phyloP scores from a whole-genome alignment of 208 protist species.

The Leishmania major region DNA sequence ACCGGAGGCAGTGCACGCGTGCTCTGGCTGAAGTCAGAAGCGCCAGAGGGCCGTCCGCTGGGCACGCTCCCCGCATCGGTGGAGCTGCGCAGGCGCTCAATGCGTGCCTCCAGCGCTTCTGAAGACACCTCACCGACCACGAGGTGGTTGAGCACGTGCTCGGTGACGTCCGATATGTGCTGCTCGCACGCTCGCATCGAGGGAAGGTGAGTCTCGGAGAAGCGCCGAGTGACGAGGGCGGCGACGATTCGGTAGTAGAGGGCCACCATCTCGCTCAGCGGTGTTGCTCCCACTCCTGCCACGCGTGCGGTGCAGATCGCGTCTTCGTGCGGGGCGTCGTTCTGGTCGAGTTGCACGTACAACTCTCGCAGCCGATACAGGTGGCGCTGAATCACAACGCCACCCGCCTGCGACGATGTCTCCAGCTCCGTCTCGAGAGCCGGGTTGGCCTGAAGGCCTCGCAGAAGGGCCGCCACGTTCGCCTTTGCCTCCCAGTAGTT shows the following conservation, averaged over 20 bases:
- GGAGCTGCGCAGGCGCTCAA: neutral
- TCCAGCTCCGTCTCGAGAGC: slow-evolving; percentile 13
- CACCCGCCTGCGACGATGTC: slow-evolving; percentile 11
- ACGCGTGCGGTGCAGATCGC: neutral
- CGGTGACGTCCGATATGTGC: slow-evolving; percentile 1
- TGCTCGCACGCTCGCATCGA: slow-evolving; percentile 24
- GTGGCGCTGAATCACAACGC: slow-evolving; percentile 24
- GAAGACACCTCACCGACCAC: slow-evolving; percentile 5
- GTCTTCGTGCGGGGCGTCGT: neutral
- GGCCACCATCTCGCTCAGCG: slow-evolving; percentile 23
- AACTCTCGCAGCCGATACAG: slow-evolving; percentile 21
- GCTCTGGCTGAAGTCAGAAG: neutral
- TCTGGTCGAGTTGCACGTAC: slow-evolving; percentile 6
- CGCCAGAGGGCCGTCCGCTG: neutral
- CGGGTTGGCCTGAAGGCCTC: slow-evolving; percentile 8
- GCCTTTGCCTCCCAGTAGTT: slow-evolving; percentile 11
- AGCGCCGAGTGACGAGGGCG: slow-evolving; percentile 26
- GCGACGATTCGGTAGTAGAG: slow-evolving; percentile 45
- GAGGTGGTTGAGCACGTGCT: slow-evolving; percentile 21
- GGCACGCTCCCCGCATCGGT: neutral
- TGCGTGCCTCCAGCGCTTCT: slow-evolving; percentile 6
- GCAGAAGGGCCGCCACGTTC: slow-evolving; percentile 22
- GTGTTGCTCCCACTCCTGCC: slow-evolving; percentile 1
- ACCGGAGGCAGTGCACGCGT: slow-evolving; percentile 21
- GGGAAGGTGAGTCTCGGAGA: slow-evolving; percentile 21